A percentile compares a stretch with the other conserved stretches of the same genome.
These are phyloP conservation scores for Mortierella sp. DNA, from an alignment of 371 early-diverging fungal species.

Conservation along the genomic window DNA sequence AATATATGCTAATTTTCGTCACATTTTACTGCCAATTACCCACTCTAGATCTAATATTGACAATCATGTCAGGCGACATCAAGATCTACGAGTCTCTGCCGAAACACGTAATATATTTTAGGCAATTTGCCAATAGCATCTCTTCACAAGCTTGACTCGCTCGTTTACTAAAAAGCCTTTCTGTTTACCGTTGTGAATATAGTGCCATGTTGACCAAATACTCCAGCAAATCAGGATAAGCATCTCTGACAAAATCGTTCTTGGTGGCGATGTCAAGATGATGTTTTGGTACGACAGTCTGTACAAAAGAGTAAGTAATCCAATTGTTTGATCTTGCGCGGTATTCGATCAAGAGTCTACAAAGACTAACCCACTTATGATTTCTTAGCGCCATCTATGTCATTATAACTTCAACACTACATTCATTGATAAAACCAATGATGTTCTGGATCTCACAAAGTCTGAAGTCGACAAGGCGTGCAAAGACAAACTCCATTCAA, in stretches of 20 bases:
- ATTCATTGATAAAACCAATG: conserved; percentile 53
- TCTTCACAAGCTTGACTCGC: too few relatives aligned
- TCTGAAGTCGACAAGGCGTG: conserved; percentile 58
- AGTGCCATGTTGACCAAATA: conserved; percentile 46
- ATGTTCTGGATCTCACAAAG: conserved; percentile 37
- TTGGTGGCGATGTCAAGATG: conserved; percentile 66
- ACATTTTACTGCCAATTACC: background rate
- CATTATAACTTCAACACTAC: conserved; percentile 68
- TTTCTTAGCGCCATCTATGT: conserved; percentile 51
- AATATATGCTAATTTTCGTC: too few relatives aligned
- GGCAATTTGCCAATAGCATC: too few relatives aligned
- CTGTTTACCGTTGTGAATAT: background rate
- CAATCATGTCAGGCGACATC: conserved; percentile 44
- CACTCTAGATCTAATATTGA: conserved; percentile 28
- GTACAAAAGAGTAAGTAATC: conserved; percentile 41
- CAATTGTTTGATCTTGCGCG: background rate
- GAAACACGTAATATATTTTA: conserved; percentile 17
- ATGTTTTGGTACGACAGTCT: conserved; percentile 57
- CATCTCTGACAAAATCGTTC: conserved; percentile 38
- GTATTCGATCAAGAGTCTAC: too few relatives aligned
- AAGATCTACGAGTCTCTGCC: conserved; percentile 43
- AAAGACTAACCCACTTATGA: background rate
- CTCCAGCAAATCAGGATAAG: conserved; percentile 46
- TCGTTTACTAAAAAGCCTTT: background rate
- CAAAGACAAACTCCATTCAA: conserved; percentile 57